Evolutionary conservation across 2,329 filamentous ascomycete species (phyloP), one percentile per base, ranked within the genome.

Genomic region (Colletotrichum cuscutae): DNA sequence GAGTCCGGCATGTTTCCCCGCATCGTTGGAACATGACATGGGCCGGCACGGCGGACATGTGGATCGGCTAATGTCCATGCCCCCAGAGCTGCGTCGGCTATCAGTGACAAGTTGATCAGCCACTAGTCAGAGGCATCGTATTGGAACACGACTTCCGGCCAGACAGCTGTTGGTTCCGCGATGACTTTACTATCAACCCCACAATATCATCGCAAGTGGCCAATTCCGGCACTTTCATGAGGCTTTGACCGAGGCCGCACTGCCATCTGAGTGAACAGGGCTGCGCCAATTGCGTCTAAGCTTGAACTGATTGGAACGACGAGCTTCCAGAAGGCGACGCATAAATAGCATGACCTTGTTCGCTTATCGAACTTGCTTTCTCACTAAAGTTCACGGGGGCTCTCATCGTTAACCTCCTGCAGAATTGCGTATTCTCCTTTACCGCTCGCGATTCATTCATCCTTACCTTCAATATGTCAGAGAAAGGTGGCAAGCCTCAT

Each of bases 1-100:
- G 15, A 11, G 15, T 46, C 15, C n/a, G 1, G 42, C n/a, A 32
- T n/a, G 19, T 42, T 24, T 66, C 42, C 62, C 56, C 62, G 52
- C 66, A 66, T 66, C 32, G 32, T 8, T 56, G 32, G n/a, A 60
- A 42, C 30, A 66, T 66, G 8, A 22, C 37, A 28, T 30, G 26
- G 3, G 5, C 9, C 9, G 5, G n/a, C 42, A 15, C 6, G 26
- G 13, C 35, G 13, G 22, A 13, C 1, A 26, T 19, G 46, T 53
- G 68, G 68, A 37, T 66, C 54, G 46, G 56, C 62, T 66, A 71
- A 54, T 46, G 19, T 66, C 37, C 32, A 35, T 35, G 24, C 22
- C 46, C 52, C 42, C 52, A 22, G 12, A 22, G 30, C 49, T n/a
- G 13, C 61, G 61, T 70, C 62, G 32, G 62, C 56, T 66, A 66